Evolutionary conservation across 441 rosid species (phyloP).

Genomic region (Adansonia grandidieri): DNA sequence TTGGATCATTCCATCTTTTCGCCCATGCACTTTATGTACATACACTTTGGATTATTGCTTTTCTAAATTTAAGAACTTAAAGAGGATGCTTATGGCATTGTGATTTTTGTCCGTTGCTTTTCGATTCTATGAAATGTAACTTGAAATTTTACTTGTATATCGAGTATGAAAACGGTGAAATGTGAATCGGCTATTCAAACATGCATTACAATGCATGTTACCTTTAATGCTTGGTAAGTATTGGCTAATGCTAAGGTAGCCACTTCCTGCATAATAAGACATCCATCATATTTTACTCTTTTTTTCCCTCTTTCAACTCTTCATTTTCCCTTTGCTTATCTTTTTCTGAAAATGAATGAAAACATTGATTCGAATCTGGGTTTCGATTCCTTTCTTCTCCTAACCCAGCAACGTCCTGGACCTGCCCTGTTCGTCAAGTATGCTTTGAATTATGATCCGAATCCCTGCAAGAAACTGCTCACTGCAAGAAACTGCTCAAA

Average conservation of each 20-base stretch:
- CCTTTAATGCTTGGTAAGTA: background rate
- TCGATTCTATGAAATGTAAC: background rate
- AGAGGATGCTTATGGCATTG: background rate
- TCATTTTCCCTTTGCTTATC: background rate
- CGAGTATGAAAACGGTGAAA: background rate
- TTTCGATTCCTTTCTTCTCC: conserved; percentile 43
- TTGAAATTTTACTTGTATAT: background rate
- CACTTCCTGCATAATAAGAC: conserved; percentile 38
- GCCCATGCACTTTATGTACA: conserved; percentile 20
- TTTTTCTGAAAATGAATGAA: conserved; percentile 34
- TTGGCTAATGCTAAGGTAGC: conserved; percentile 19
- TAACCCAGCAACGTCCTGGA: conserved; percentile 8
- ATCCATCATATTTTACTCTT: conserved; percentile 30
- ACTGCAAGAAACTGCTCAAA: conserved; percentile 39
- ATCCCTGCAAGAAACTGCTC: conserved; percentile 58
- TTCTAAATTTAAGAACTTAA: background rate
- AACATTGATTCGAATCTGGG: conserved; percentile 39
- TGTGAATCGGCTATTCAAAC: background rate
- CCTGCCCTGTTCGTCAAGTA: conserved; percentile 28
- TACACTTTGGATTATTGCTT: conserved; percentile 6
- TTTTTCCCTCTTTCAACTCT: conserved; percentile 12
- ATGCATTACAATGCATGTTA: background rate
- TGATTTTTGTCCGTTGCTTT: background rate
- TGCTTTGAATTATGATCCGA: conserved; percentile 33
- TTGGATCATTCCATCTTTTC: background rate